Conservation (phyloP, 208 protist genomes). For the Leptomonas pyrrhocoris region DNA sequence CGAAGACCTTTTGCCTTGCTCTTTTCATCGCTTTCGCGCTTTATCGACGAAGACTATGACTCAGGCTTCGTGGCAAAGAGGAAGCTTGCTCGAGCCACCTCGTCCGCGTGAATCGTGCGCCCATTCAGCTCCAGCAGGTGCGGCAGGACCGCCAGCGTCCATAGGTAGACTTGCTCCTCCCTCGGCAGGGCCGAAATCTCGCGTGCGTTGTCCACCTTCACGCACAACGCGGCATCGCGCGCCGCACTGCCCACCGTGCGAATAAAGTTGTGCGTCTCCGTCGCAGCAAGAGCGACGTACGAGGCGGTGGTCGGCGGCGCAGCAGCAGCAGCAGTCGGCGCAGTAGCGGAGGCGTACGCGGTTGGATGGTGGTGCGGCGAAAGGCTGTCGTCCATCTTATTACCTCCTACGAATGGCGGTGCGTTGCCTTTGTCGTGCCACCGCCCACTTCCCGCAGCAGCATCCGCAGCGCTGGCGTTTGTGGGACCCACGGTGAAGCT, state of each 20-base stretch:
- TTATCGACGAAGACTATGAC: neutral
- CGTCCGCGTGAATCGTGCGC: conserved; percentile 22
- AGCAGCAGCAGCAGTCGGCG: neutral
- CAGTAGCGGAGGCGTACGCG: neutral
- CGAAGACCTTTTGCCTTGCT: neutral
- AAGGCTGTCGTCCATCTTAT: neutral
- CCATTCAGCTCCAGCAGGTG: conserved; percentile 50
- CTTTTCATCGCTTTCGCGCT: neutral
- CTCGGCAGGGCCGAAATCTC: conserved; percentile 42
- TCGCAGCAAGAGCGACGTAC: conserved; percentile 38
- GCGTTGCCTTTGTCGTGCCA: neutral
- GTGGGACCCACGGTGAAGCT: conserved; percentile 5
- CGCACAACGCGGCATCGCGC: conserved; percentile 25
- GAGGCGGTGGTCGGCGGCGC: conserved; percentile 24
- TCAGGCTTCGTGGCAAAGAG: conserved; percentile 30
- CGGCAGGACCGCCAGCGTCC: conserved; percentile 47
- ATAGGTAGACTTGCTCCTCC: conserved; percentile 39
- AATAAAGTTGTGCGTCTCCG: conserved; percentile 34
- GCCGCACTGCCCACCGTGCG: conserved; percentile 31
- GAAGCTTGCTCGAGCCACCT: conserved; percentile 50
- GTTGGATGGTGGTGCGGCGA: neutral
- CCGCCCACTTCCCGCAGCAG: neutral
- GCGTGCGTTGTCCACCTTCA: conserved; percentile 21
- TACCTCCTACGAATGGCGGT: neutral
- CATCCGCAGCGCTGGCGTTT: neutral